Percentiles rank a stretch among this genome's conserved stretches.
Conservation (phyloP, 2,329 filamentous ascomycete species). For the Calonectria naviculata region DNA sequence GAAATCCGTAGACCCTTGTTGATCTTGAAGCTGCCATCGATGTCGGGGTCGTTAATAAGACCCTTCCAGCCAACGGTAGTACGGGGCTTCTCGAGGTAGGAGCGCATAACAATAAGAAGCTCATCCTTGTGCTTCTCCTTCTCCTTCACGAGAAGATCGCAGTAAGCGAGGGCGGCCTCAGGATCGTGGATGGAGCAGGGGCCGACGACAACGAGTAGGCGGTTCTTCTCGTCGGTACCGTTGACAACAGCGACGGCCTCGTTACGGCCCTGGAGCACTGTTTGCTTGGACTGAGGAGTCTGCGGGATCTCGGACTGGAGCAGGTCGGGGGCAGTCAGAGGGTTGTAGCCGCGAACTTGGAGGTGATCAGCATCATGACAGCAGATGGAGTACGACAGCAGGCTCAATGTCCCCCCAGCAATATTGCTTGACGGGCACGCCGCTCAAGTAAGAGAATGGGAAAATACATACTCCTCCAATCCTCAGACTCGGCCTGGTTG, state of each 20-base stretch:
- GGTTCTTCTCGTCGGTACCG: conserved; percentile 69
- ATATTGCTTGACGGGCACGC: not conserved
- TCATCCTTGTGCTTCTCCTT: conserved; percentile 92
- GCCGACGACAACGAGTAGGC: conserved; percentile 82
- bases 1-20: conserved; percentile 94
- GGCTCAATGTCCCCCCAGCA: not conserved
- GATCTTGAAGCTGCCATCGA: conserved; percentile 98
- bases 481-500: conserved; percentile 78
- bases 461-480: conserved; percentile 80
- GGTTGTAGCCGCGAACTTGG: conserved; percentile 91
- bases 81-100: conserved; percentile 97
- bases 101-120: conserved; percentile 95
- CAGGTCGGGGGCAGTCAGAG: conserved; percentile 90
- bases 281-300: conserved; percentile 66
- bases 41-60: conserved; percentile 97
- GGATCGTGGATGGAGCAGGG: conserved; percentile 99
- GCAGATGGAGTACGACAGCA: not conserved
- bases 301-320: conserved; percentile 91
- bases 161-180: conserved; percentile 90
- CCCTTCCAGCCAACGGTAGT: conserved; percentile 99
- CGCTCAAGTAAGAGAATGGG: not conserved
- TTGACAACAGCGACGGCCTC: conserved; percentile 78
- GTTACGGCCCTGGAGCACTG: conserved; percentile 70
- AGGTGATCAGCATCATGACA: conserved; percentile 37
- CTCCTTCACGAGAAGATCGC: conserved; percentile 81